Evolutionary conservation across 805 yeast genomes (phyloP).

Genomic region (Myxozyma neotropica): DNA sequence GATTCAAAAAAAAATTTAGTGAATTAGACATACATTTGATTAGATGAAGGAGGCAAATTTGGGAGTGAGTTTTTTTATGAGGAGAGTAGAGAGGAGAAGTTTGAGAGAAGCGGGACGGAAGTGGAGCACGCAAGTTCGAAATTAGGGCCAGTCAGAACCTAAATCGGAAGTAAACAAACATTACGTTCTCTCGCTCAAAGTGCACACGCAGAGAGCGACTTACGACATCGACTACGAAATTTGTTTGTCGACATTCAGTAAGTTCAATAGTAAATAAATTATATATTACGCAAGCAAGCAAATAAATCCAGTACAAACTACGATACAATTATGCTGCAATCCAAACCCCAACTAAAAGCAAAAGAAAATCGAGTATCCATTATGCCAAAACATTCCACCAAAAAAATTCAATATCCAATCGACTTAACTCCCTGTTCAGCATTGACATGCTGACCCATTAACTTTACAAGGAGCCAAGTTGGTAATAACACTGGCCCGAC

Average conservation of each 20-base stretch:
- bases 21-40: no score
- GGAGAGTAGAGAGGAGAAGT: neutral
- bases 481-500: conserved; percentile 15
- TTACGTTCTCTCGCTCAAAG: no score
- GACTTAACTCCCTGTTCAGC: conserved; percentile 15
- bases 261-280: no score
- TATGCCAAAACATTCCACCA: neutral
- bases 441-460: conserved; percentile 5
- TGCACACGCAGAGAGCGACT: no score
- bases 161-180: conserved; percentile 1
- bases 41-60: no score
- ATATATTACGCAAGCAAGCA: no score
- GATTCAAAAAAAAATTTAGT: no score
- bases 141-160: neutral
- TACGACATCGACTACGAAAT: no score
- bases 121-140: neutral
- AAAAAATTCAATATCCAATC: conserved; percentile 9
- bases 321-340: neutral
- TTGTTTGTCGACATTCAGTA: no score
- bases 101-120: neutral
- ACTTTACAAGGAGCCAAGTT: neutral
- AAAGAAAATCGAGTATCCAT: no score
- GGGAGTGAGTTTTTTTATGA: no score
- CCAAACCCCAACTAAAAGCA: neutral
- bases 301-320: no score